phyloP scores from a whole-genome alignment of 179 eudicot genomes.

The Vitellaria paradoxa region DNA sequence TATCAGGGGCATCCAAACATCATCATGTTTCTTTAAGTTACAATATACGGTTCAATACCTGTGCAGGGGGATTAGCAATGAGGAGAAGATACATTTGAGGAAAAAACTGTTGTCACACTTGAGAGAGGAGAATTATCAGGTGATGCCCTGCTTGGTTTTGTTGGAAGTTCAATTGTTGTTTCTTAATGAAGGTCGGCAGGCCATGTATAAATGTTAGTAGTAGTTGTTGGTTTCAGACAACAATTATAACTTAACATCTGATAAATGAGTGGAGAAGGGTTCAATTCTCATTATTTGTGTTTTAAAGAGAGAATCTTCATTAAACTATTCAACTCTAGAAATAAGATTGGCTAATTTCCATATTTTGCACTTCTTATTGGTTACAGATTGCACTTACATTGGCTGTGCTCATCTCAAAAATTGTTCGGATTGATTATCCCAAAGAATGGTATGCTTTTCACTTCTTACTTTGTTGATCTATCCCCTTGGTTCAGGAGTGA shows the following conservation, averaged over 20 bases:
- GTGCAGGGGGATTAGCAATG: constrained; percentile 81
- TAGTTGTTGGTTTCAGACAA: not conserved
- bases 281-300: not conserved
- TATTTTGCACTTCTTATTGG: constrained; percentile 14
- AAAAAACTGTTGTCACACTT: constrained; percentile 79
- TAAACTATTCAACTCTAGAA: not conserved
- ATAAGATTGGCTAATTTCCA: constrained; percentile 14
- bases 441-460: constrained; percentile 68
- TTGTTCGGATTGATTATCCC: constrained; percentile 93
- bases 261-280: not conserved
- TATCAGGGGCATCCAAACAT: not conserved
- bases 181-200: constrained; percentile 7
- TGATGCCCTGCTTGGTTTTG: constrained; percentile 16
- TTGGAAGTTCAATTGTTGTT: not conserved
- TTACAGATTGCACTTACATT: constrained; percentile 85
- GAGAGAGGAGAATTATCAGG: constrained; percentile 97
- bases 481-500: not conserved
- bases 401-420: constrained; percentile 88
- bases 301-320: not conserved
- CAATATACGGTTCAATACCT: not conserved
- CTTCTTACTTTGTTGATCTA: not conserved
- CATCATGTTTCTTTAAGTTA: not conserved
- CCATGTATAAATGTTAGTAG: not conserved
- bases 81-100: constrained; percentile 77
- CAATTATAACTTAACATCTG: not conserved